phyloP scores from a whole-genome alignment of 768 basidiomycete genomes.

The Leccinum barrowsii region DNA sequence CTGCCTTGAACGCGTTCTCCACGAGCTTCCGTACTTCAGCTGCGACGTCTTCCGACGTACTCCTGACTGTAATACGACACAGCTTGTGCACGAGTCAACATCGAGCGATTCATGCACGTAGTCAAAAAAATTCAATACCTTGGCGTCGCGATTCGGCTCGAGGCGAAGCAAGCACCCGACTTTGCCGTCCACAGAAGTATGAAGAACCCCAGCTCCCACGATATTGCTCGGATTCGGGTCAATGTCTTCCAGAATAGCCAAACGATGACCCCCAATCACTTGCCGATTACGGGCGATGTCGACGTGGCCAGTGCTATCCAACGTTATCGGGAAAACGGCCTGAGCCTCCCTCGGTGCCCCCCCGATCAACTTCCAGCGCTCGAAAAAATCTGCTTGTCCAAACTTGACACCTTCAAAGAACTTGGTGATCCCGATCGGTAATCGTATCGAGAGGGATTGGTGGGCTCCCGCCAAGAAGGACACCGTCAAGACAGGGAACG shows the following conservation, averaged over 20 bases:
- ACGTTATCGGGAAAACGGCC: conserved; percentile 72
- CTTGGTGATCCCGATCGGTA: conserved; percentile 86
- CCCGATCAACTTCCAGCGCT: conserved; percentile 96
- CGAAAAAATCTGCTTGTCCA: conserved; percentile 85
- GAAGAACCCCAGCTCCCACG: conserved; percentile 94
- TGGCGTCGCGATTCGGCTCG: conserved; percentile 95
- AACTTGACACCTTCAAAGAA: conserved; percentile 94
- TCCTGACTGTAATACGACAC: conserved; percentile 89
- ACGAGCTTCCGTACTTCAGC: conserved; percentile 58
- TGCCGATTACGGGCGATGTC: conserved; percentile 71
- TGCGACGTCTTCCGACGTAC: conserved; percentile 91
- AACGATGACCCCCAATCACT: conserved; percentile 71
- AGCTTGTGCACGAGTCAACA: conserved; percentile 45
- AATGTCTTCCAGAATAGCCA: conserved; percentile 77
- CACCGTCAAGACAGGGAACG: conserved; percentile 74
- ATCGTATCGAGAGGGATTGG: conserved; percentile 75
- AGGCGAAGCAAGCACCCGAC: conserved; percentile 91
- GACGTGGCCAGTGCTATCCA: conserved; percentile 66
- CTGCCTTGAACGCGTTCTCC: conserved; percentile 36
- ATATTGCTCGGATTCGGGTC: conserved; percentile 94
- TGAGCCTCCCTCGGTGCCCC: conserved; percentile 94
- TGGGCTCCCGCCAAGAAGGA: conserved; percentile 93
- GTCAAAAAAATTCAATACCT: conserved; percentile 51
- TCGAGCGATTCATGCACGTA: neutral
- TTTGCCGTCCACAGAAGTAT: conserved; percentile 88